Evolutionary conservation across 768 basidiomycete genomes (phyloP), one percentile per base, ranked within the genome.

Genomic region (Gymnopilus junonius): DNA sequence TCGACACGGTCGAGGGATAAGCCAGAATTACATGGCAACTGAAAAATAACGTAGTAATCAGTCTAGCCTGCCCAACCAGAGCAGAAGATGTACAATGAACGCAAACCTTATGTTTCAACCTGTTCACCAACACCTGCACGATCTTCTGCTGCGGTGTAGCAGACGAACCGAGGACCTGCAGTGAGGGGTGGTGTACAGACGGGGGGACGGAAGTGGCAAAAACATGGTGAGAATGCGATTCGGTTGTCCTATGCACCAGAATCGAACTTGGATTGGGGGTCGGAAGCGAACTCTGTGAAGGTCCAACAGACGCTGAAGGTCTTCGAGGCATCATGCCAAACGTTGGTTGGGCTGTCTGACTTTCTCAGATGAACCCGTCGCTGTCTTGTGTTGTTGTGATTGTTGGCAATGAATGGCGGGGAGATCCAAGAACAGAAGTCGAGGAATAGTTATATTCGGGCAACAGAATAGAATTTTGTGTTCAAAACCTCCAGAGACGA

Each of bases 21-120:
- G 20, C 95, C 95, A 32, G 95, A 95, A 76, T 93, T 84, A 71
- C 87, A 89, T 58, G 95, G 95, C 8, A 97, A 83, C 95, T 97
- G 27, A 40, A 29, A n/a, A 25, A 59, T 4, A 35, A 1, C 35
- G 37, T 12, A 37, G 14, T 20, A 48, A 21, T 45, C 40, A 55
- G 39, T 23, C 32, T 32, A 59, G 55, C 15, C 37, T 27, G 34
- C 8, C 37, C 34, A 42, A 31, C n/a, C 3, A 42, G 21, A 34
- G 34, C 14, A 43, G 39, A 55, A 20, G 8, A 40, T 56, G 42
- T 20, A 67, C 8, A 37, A 59, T 15, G 32, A 29, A 34, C 4
- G 69, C 80, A 40, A 57, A 91, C 94, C 85, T 93, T 95, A 75
- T 87, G 85, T 77, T 88, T 91, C 71, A 96, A 77, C 70, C 94